phyloP scores from a whole-genome alignment of 1,284 basidiomycete species.

The Sanghuangporus sanghuang region DNA sequence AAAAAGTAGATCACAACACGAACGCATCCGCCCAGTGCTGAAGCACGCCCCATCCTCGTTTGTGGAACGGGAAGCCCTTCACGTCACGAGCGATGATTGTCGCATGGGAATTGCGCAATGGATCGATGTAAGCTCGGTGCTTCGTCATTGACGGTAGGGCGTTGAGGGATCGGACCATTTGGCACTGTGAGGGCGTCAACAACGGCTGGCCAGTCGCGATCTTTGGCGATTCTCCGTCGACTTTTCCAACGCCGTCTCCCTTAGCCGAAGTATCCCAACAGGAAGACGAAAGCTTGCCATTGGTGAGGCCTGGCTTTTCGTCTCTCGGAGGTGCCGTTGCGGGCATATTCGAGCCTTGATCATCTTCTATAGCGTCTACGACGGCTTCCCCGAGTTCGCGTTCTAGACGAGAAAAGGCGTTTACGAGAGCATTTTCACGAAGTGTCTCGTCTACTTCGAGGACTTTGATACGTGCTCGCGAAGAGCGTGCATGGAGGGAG shows the following conservation, averaged over 20 bases:
- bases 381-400: conserved; percentile 12
- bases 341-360: not conserved
- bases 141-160: conserved; percentile 62
- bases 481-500: conserved; percentile 21
- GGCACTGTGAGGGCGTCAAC: conserved; percentile 49
- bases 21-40: conserved; percentile 71
- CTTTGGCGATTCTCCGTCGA: not conserved
- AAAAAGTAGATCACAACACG: conserved; percentile 27
- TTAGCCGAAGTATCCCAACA: not conserved
- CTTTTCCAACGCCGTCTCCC: conserved; percentile 8
- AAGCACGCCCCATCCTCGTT: conserved; percentile 55
- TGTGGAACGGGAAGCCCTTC: conserved; percentile 50
- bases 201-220: conserved; percentile 33
- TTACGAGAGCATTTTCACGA: conserved; percentile 17
- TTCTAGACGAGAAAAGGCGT: conserved; percentile 8
- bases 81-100: conserved; percentile 64
- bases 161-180: conserved; percentile 52
- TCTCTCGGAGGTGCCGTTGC: not conserved
- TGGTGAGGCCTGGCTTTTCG: not conserved
- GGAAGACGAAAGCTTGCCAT: not conserved
- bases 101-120: conserved; percentile 59
- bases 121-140: conserved; percentile 55
- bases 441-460: conserved; percentile 21
- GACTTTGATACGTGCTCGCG: conserved; percentile 22
- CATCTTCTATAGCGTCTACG: conserved; percentile 14